These are phyloP conservation scores for Kwoniella dendrophila DNA, from an alignment of 768 basidiomycete species.

Conservation along the genomic window DNA sequence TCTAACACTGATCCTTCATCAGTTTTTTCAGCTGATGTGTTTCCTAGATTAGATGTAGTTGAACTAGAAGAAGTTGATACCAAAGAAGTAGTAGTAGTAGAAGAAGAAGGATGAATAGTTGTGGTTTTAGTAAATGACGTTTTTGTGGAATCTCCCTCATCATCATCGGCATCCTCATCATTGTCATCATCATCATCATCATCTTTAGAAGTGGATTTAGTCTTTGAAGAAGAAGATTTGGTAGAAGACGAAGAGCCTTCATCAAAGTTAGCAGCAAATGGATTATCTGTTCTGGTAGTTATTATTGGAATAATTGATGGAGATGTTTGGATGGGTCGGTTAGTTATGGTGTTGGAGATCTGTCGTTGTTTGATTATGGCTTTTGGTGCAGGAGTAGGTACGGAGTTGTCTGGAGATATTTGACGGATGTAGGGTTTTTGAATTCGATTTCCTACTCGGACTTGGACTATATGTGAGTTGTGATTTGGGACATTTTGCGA, in stretches of 20 bases:
- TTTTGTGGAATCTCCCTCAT: neutral
- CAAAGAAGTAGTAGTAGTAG: neutral
- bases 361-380: neutral
- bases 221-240: too few species aligned
- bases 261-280: too few species aligned
- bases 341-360: neutral
- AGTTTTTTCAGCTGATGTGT: too few species aligned
- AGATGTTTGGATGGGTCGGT: neutral
- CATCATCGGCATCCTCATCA: too few species aligned
- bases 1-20: slow-evolving; percentile 19
- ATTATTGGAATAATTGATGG: neutral
- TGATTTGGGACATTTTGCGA: neutral
- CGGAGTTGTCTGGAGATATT: neutral
- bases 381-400: neutral
- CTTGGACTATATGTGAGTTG: neutral
- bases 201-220: neutral
- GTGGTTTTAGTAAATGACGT: slow-evolving; percentile 2
- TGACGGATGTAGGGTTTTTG: neutral
- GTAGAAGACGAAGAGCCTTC: too few species aligned
- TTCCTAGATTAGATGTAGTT: too few species aligned
- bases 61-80: neutral
- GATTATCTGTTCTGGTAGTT: neutral
- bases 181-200: too few species aligned
- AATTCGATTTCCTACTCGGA: neutral
- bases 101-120: slow-evolving; percentile 8